Evolutionary conservation across 257 asterid genomes (phyloP).

Genomic region (Voacanga thouarsii): DNA sequence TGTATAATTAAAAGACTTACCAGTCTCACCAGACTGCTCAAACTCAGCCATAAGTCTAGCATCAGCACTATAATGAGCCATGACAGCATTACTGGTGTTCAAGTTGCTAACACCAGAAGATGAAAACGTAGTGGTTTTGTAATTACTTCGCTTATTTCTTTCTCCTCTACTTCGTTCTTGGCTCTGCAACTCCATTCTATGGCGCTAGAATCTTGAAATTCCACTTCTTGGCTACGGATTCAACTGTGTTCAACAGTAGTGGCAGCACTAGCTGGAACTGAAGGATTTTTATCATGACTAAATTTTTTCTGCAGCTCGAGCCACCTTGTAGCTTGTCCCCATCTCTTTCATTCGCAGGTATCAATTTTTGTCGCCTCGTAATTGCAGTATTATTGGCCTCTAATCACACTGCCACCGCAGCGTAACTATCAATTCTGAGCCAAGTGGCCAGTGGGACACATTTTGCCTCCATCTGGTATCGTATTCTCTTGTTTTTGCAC

Average conservation of each 20-base stretch:
- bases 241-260: constrained; percentile 7
- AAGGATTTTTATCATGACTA: background rate
- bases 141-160: background rate
- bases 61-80: constrained; percentile 47
- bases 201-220: background rate
- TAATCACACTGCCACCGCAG: background rate
- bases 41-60: constrained; percentile 55
- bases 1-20: constrained; percentile 48
- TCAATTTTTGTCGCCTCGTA: background rate
- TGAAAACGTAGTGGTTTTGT: constrained; percentile 13
- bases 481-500: too few species aligned
- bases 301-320: background rate
- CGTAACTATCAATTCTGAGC: background rate
- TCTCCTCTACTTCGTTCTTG: constrained; percentile 3
- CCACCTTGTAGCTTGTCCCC: background rate
- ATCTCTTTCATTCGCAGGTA: background rate
- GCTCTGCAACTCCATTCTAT: constrained; percentile 28
- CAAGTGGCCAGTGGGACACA: too few species aligned
- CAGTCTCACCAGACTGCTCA: constrained; percentile 37
- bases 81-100: constrained; percentile 18
- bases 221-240: constrained; percentile 13
- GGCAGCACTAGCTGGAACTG: background rate
- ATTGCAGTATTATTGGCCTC: background rate
- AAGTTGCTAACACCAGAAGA: constrained; percentile 38
- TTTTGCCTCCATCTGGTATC: too few species aligned